Evolutionary conservation across 73 alveolate genomes (phyloP).

Genomic region (Paramecium tetraurelia): DNA sequence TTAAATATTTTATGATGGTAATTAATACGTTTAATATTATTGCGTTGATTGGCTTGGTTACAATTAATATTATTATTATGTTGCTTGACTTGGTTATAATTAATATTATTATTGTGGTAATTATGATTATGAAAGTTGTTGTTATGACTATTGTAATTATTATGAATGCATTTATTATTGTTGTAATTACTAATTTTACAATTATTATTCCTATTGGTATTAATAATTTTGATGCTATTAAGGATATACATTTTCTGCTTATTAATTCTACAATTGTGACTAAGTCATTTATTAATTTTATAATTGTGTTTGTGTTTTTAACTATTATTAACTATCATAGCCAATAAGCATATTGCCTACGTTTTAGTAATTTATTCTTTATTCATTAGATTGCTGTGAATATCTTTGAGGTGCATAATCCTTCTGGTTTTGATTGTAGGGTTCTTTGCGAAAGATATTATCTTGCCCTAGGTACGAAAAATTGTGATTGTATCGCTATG

Average conservation of each 20-base stretch:
- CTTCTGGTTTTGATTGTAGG: background rate
- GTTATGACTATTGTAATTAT: background rate
- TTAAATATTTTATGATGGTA: background rate
- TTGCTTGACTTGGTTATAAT: background rate
- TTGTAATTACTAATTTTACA: background rate
- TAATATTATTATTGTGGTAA: background rate
- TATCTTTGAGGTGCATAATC: background rate
- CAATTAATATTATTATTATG: background rate
- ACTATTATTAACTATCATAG: background rate
- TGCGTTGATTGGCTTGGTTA: background rate
- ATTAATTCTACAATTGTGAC: background rate
- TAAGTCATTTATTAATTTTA: background rate
- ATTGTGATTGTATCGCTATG: background rate
- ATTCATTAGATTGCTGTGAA: background rate
- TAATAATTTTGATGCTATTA: background rate
- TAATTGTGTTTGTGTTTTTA: background rate
- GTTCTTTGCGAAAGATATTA: slow-evolving; percentile 13
- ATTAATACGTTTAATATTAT: background rate
- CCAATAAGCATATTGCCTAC: background rate
- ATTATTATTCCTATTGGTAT: background rate
- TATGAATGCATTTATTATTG: background rate
- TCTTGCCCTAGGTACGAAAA: background rate
- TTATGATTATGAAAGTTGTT: background rate
- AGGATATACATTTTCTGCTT: background rate
- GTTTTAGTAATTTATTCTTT: background rate